These are phyloP conservation scores for Ceratocystis alfenasii DNA, from an alignment of 2,329 filamentous ascomycete genomes.

Conservation along the genomic window DNA sequence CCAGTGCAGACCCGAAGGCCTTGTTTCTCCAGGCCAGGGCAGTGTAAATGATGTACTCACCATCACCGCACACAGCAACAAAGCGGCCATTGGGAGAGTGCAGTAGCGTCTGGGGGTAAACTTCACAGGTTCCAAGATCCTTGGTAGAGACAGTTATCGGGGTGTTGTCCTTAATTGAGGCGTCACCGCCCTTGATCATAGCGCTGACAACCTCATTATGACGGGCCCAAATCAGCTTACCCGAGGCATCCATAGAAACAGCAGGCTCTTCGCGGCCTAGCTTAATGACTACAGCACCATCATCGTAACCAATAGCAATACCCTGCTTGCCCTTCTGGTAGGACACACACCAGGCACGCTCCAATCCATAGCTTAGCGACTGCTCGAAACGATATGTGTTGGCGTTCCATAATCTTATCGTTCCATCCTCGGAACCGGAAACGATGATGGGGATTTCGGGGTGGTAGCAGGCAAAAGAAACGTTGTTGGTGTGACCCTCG, in stretches of 20 bases:
- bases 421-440: constrained; percentile 93
- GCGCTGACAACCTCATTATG: constrained; percentile 92
- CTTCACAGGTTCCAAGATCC: constrained; percentile 89
- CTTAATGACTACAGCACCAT: constrained; percentile 94
- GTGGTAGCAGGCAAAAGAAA: constrained; percentile 96
- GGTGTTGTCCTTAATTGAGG: constrained; percentile 73
- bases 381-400: constrained; percentile 96
- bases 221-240: constrained; percentile 90
- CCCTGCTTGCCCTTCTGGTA: constrained; percentile 93
- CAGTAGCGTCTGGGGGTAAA: constrained; percentile 86
- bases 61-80: constrained; percentile 72
- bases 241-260: constrained; percentile 91
- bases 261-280: constrained; percentile 95
- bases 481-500: constrained; percentile 94
- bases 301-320: constrained; percentile 90
- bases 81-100: constrained; percentile 95
- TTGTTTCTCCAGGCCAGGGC: constrained; percentile 95
- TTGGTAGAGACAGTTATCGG: constrained; percentile 80
- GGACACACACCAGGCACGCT: constrained; percentile 93
- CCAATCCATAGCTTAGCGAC: constrained; percentile 87
- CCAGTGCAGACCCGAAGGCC: constrained; percentile 85
- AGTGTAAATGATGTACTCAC: constrained; percentile 98
- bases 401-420: constrained; percentile 96
- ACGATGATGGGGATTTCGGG: constrained; percentile 95
- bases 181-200: constrained; percentile 83